Percentiles rank a stretch among this genome's conserved stretches.
Evolutionary conservation across 2,329 filamentous ascomycete species (phyloP).

Genomic region (Penicillium fuscoglaucum): DNA sequence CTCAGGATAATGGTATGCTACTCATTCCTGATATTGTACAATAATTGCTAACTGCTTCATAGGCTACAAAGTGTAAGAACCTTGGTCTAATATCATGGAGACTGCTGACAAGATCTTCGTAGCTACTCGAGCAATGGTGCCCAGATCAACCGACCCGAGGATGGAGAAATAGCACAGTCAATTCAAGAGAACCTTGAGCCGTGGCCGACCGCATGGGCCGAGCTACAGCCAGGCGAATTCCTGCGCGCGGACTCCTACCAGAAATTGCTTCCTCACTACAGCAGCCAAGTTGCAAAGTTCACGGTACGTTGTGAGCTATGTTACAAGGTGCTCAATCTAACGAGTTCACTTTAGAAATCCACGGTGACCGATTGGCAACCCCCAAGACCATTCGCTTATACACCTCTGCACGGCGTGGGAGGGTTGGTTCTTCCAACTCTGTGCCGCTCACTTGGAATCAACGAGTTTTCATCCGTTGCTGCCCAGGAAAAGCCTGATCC

Average conservation of each 20-base stretch:
- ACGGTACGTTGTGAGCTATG: constrained; percentile 26
- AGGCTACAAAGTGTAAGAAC: constrained; percentile 60
- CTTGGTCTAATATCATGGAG: constrained; percentile 1
- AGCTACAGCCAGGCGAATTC: constrained; percentile 47
- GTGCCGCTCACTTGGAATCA: constrained; percentile 36
- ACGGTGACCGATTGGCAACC: constrained; percentile 31
- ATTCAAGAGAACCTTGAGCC: constrained; percentile 59
- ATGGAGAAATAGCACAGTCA: constrained; percentile 57
- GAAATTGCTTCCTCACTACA: constrained; percentile 33
- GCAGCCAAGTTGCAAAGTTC: constrained; percentile 32
- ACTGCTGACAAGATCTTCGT: constrained; percentile 23
- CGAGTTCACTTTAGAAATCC: constrained; percentile 28
- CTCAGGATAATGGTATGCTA: constrained; percentile 57
- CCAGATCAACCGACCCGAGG: constrained; percentile 65
- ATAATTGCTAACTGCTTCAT: constrained; percentile 15
- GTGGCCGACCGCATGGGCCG: constrained; percentile 44
- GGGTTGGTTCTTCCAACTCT: constrained; percentile 36
- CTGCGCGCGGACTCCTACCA: constrained; percentile 32
- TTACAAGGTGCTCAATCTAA: constrained; percentile 14
- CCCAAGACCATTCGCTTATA: constrained; percentile 44
- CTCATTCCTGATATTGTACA: neutral
- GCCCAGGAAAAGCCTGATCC: constrained; percentile 60
- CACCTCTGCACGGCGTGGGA: constrained; percentile 45
- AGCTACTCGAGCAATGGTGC: constrained; percentile 64
- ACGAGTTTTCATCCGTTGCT: constrained; percentile 37